Evolutionary conservation across 495 filamentous ascomycete genomes (phyloP).

Genomic region (Rostrohypoxylon terebratum): DNA sequence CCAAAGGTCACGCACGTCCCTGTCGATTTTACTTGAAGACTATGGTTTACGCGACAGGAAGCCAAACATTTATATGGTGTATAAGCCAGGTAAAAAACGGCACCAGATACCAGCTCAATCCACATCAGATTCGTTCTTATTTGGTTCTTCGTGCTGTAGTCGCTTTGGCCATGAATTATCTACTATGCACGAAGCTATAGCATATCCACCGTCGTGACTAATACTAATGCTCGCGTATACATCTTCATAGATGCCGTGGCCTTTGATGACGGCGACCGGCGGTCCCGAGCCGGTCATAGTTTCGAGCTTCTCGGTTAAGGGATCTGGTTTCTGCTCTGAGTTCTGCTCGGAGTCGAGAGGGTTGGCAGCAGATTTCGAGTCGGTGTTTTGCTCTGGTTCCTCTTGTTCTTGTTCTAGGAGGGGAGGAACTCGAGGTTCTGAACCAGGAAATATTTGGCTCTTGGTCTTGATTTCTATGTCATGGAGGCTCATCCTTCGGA

Average conservation of each 20-base stretch:
- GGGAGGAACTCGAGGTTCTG: background rate
- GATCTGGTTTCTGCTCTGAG: background rate
- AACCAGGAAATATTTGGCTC: background rate
- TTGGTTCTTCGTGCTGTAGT: background rate
- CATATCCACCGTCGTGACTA: slow-evolving; percentile 54
- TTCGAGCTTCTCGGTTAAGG: background rate
- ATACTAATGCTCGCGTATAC: slow-evolving; percentile 52
- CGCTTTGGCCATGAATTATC: background rate
- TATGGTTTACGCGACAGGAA: background rate
- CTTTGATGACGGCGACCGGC: slow-evolving; percentile 47
- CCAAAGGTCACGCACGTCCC: no score
- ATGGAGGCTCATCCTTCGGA: slow-evolving; percentile 57
- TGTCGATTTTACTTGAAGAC: no score
- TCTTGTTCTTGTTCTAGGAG: background rate
- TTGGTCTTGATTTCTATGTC: slow-evolving; percentile 58
- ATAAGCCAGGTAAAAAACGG: background rate
- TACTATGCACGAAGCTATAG: slow-evolving; percentile 47
- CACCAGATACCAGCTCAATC: background rate
- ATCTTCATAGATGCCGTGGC: background rate
- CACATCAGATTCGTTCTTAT: background rate
- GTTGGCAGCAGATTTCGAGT: background rate
- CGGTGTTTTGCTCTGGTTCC: background rate
- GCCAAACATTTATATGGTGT: background rate
- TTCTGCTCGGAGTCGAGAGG: background rate
- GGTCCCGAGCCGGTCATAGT: slow-evolving; percentile 9